Evolutionary conservation across 345 rosid genomes (phyloP).

Genomic region (Aquilaria malaccensis): DNA sequence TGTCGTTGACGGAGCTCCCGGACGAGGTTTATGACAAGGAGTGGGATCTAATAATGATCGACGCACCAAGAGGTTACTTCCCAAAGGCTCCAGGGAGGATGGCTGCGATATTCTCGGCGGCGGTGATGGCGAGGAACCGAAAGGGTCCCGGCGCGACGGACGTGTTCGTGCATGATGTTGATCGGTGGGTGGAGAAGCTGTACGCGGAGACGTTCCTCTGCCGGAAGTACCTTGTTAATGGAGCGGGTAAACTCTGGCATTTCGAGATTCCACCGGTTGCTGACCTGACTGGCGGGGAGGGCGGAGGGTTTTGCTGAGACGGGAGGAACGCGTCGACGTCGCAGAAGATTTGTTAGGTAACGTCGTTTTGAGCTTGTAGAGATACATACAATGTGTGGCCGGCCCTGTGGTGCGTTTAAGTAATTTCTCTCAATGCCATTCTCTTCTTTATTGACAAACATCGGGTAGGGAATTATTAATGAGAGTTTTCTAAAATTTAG

Average conservation of each 20-base stretch:
- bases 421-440: not conserved
- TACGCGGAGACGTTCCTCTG: slow-evolving; percentile 64
- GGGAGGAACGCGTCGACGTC: not conserved
- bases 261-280: slow-evolving; percentile 63
- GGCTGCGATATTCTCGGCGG: slow-evolving; percentile 75
- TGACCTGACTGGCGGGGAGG: slow-evolving; percentile 22
- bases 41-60: slow-evolving; percentile 89
- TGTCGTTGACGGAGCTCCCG: slow-evolving; percentile 65
- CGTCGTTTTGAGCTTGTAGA: too few species aligned
- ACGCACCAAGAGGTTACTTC: slow-evolving; percentile 75
- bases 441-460: too few species aligned
- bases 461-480: too few species aligned
- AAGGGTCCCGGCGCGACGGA: slow-evolving; percentile 65
- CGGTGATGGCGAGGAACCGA: slow-evolving; percentile 68
- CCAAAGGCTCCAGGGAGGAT: slow-evolving; percentile 67
- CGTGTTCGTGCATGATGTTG: slow-evolving; percentile 60
- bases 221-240: slow-evolving; percentile 37
- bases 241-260: slow-evolving; percentile 59
- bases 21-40: slow-evolving; percentile 69
- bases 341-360: too few species aligned
- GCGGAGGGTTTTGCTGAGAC: slow-evolving; percentile 46
- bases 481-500: too few species aligned
- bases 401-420: not conserved
- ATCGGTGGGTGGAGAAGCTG: slow-evolving; percentile 58
- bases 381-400: too few species aligned